Base-by-base conservation (phyloP, 192 early-diverging fungal genomes). In the Diversispora eburnea region DNA sequence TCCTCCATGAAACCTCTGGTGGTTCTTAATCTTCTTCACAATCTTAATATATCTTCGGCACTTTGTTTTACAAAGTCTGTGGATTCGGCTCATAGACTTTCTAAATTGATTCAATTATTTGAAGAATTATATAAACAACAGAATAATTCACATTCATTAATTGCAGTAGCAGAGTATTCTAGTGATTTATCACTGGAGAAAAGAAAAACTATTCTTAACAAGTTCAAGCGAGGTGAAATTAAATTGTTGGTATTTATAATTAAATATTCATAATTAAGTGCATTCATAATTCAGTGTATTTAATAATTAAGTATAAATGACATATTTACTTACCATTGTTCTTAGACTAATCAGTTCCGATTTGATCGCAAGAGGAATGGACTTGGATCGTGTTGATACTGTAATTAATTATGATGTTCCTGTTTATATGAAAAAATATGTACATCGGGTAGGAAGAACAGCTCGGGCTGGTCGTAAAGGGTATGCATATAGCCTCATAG, bases 321-420 rank as follows among this genome's bases (percentile, higher is more conserved):
- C 25, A 33, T 33, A 0, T 67, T 72, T 25, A 62, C 15, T 22
- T 49, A 25, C 12, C 8, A 10, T 20, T 52, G 45, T 20, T 41
- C 6, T 22, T 60, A 83, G 81, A 54, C 81, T 98, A 49, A 86
- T 98, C 42, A 89, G 88, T 59, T 94, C 94, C 6, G 95, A 98
- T 77, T 77, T 96, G 60, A 88, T 95, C 70, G 90, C 91, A 45
- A 93, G 96, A 70, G 96, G 96, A 54, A 84, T 97, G 76, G 94
- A 98, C 80, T 82, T 98, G 19, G 88, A 91, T 25, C 79, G 83
- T 57, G 91, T 98, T 6, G 82, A 85, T 12, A 79, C 81, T 5
- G 95, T 98, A 7, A 86, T 98, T 59, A 92, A 92, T 75, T 94
- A 95, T 80, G 96, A 98, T 72, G 85, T 90, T 43, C 93, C 95